Conservation (phyloP, 2,329 filamentous ascomycete species). For the Nemania sp. region DNA sequence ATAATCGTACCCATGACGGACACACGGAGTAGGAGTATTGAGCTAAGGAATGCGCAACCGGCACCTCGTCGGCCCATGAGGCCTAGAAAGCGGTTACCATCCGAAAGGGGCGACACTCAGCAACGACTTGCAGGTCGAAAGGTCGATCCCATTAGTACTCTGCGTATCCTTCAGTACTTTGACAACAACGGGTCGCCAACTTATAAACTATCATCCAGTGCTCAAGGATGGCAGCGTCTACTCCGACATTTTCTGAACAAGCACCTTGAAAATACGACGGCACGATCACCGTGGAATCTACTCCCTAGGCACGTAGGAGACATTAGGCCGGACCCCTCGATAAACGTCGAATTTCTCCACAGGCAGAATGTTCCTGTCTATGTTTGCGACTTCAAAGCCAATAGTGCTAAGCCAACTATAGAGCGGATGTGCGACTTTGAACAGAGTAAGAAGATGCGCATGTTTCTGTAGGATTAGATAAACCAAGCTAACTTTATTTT, state of each 20-base stretch:
- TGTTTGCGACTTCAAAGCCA: conserved; percentile 8
- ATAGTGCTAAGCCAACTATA: background rate
- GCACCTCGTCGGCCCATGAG: background rate
- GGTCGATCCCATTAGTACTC: conserved; percentile 10
- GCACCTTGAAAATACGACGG: background rate
- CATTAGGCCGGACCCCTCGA: background rate
- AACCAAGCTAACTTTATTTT: background rate
- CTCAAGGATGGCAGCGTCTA: conserved; percentile 3
- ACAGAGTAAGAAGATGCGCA: background rate
- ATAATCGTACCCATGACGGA: no score
- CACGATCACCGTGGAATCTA: background rate
- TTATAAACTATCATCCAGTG: background rate
- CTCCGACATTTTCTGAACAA: background rate
- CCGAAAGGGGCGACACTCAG: background rate
- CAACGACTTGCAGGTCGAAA: background rate
- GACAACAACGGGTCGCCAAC: background rate
- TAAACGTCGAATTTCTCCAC: conserved; percentile 4
- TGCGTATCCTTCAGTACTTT: conserved; percentile 9
- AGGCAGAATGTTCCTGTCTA: conserved; percentile 3
- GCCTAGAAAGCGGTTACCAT: conserved; percentile 2
- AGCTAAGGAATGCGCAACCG: no score
- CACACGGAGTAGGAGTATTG: no score
- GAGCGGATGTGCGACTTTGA: conserved; percentile 3
- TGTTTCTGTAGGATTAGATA: no score
- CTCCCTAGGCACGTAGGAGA: conserved; percentile 6